Evolutionary conservation across 73 alveolate genomes (phyloP).

Genomic region (Durusdinium trenchii): DNA sequence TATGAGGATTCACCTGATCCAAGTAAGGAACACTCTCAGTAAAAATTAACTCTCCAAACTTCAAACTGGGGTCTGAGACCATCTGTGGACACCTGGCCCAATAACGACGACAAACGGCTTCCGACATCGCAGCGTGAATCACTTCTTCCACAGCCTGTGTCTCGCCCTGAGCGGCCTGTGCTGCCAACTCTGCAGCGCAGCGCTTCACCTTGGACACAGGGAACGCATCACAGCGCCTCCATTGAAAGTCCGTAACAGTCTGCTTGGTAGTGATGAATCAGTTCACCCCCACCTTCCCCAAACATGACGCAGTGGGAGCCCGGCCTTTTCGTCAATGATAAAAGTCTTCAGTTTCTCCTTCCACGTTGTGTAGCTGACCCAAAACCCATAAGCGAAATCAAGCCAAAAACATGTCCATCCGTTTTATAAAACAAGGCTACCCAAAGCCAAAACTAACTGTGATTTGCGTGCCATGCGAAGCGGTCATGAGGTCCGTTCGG

Average conservation of each 20-base stretch:
- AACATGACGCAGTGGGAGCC: not conserved
- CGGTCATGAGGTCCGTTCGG: no score
- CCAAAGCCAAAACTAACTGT: no score
- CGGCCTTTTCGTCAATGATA: conserved; percentile 55
- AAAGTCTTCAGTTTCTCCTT: conserved; percentile 31
- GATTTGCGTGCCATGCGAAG: no score
- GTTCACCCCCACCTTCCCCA: no score
- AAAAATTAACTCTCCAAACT: not conserved
- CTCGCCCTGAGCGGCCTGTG: not conserved
- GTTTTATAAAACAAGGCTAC: no score
- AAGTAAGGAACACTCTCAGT: not conserved
- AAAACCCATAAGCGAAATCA: no score
- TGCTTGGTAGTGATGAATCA: no score
- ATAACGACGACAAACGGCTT: no score
- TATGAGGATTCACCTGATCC: conserved; percentile 25
- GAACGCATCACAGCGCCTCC: not conserved
- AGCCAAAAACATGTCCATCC: no score
- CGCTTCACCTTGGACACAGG: conserved; percentile 29
- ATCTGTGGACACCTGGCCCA: conserved; percentile 24
- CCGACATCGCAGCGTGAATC: no score
- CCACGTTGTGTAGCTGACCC: no score
- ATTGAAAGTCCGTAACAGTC: no score
- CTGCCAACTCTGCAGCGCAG: conserved; percentile 69
- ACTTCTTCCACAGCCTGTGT: not conserved
- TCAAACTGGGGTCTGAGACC: not conserved